Conservation (phyloP, 1,284 basidiomycete species). For the Ganoderma resinaceum region DNA sequence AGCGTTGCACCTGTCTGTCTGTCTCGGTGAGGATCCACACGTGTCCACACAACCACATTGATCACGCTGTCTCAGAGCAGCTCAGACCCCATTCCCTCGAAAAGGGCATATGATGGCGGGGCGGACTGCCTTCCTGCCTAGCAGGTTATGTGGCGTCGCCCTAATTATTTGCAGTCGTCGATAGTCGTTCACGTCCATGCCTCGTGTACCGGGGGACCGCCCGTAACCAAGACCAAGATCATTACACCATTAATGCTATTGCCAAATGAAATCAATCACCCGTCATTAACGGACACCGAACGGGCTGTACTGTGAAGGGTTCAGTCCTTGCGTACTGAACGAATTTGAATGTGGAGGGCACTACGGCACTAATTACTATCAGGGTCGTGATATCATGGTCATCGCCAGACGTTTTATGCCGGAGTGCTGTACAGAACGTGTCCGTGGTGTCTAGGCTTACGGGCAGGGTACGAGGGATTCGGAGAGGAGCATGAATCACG, state of each 20-base stretch:
- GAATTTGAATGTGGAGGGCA: too few species aligned
- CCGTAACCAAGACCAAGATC: background rate
- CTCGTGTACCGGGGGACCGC: background rate
- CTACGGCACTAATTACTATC: too few species aligned
- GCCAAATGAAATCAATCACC: background rate
- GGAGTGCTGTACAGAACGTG: too few species aligned
- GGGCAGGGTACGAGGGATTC: too few species aligned
- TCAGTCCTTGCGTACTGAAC: background rate
- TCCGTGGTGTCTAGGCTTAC: too few species aligned
- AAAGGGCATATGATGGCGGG: background rate
- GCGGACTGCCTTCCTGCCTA: background rate
- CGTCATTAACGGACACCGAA: background rate
- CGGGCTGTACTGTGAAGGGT: background rate
- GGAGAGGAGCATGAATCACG: too few species aligned
- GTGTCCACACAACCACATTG: constrained; percentile 6
- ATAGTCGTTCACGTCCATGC: background rate
- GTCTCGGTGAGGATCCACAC: background rate
- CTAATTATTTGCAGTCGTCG: background rate
- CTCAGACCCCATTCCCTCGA: background rate
- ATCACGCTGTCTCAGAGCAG: background rate
- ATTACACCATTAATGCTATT: background rate
- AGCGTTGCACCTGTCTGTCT: background rate
- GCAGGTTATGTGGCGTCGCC: background rate
- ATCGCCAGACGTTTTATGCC: too few species aligned
- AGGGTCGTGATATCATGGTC: too few species aligned